A percentile compares a stretch with the other conserved stretches of the same genome.
Evolutionary conservation across 2,329 filamentous ascomycete genomes (phyloP).

Genomic region (Lizonia empirigonia): DNA sequence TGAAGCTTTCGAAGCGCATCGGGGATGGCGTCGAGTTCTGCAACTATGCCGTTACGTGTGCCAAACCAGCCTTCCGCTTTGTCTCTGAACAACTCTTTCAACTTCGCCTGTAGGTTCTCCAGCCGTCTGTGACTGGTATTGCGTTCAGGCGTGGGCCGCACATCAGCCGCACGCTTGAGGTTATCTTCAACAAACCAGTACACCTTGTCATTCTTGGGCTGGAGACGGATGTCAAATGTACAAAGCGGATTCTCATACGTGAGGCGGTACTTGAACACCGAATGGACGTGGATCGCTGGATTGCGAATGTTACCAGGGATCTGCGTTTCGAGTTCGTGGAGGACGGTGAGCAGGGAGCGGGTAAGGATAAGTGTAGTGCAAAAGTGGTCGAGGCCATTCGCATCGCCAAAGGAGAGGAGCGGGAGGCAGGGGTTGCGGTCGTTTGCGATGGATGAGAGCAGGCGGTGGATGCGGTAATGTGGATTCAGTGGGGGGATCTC

Average conservation of each 20-base stretch:
- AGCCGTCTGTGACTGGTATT: constrained; percentile 34
- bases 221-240: constrained; percentile 47
- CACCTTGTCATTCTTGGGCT: constrained; percentile 39
- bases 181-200: constrained; percentile 49
- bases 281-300: constrained; percentile 44
- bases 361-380: constrained; percentile 64
- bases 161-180: constrained; percentile 26
- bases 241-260: constrained; percentile 50
- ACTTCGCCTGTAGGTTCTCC: constrained; percentile 37
- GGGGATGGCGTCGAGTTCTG: constrained; percentile 43
- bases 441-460: constrained; percentile 65
- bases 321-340: constrained; percentile 64
- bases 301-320: constrained; percentile 43
- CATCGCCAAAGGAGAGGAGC: constrained; percentile 58
- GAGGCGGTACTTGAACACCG: constrained; percentile 46
- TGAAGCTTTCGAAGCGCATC: constrained; percentile 48
- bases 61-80: constrained; percentile 47
- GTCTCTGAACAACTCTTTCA: constrained; percentile 42
- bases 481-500: constrained; percentile 68
- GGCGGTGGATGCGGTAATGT: constrained; percentile 67
- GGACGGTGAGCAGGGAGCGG: constrained; percentile 66
- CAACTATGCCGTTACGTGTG: constrained; percentile 46
- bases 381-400: constrained; percentile 58
- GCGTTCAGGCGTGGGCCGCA: constrained; percentile 34
- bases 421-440: constrained; percentile 62